A percentile compares a stretch with the other conserved stretches of the same genome.
Conservation (phyloP, 2,329 filamentous ascomycete genomes). For the Boeremia exigua region DNA sequence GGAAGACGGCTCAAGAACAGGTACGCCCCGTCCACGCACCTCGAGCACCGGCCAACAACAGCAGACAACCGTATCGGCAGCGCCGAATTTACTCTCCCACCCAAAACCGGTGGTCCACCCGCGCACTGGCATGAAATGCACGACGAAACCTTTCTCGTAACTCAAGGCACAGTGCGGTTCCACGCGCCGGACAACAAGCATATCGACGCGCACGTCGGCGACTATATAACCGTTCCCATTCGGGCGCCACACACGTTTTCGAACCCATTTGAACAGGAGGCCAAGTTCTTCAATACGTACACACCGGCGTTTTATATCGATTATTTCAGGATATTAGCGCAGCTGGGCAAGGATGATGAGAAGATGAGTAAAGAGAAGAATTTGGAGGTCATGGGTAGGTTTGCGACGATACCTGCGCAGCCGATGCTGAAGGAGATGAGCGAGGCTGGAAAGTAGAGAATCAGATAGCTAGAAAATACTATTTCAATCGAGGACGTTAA, state of each 20-base stretch:
- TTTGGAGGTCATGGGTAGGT: constrained; percentile 57
- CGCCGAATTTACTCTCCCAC: constrained; percentile 58
- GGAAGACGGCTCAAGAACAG: constrained; percentile 59
- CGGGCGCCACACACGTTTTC: constrained; percentile 63
- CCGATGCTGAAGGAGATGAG: constrained; percentile 43
- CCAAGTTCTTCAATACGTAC: constrained; percentile 63
- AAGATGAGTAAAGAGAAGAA: constrained; percentile 58
- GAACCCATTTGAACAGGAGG: constrained; percentile 61
- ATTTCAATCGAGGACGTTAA: background rate
- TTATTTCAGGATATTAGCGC: constrained; percentile 61
- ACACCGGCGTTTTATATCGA: constrained; percentile 65
- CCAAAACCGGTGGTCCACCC: constrained; percentile 55
- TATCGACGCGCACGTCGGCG: constrained; percentile 58
- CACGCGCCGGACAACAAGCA: constrained; percentile 53
- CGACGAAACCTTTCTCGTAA: constrained; percentile 65
- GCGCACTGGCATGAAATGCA: constrained; percentile 63
- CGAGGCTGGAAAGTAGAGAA: constrained; percentile 9
- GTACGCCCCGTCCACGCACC: constrained; percentile 28
- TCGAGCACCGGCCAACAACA: background rate
- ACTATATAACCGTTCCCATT: constrained; percentile 63
- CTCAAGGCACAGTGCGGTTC: constrained; percentile 59
- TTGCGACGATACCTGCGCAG: constrained; percentile 56
- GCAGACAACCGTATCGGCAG: constrained; percentile 57
- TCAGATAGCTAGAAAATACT: background rate
- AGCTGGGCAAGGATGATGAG: constrained; percentile 53